phyloP scores from a whole-genome alignment of 306 rosid genomes.

The Elaeagnus macrophylla region DNA sequence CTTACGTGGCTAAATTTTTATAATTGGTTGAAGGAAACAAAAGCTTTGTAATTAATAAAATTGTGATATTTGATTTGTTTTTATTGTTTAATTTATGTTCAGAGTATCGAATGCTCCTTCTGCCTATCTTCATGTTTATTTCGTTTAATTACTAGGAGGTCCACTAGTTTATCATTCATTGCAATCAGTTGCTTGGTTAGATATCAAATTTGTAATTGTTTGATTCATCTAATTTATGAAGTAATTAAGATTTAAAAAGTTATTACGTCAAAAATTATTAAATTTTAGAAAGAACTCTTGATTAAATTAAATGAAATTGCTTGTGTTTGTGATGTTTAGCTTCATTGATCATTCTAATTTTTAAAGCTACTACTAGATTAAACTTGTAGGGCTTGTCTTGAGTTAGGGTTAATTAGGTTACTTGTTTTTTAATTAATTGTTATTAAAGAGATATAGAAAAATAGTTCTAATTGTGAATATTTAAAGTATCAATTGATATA shows the following conservation, averaged over 20 bases:
- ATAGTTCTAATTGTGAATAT: neutral
- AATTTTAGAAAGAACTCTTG: neutral
- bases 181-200: neutral
- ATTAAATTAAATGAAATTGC: neutral
- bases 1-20: neutral
- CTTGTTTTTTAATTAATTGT: neutral
- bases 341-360: neutral
- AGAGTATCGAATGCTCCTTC: neutral
- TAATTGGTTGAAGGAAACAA: constrained; percentile 3
- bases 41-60: constrained; percentile 8
- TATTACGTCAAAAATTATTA: neutral
- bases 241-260: constrained; percentile 1
- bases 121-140: neutral
- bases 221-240: neutral
- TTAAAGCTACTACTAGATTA: constrained; percentile 3
- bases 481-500: neutral
- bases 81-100: constrained; percentile 3
- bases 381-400: neutral
- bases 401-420: neutral
- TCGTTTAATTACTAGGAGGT: neutral
- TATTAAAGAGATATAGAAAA: too few species aligned
- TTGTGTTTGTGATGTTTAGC: neutral
- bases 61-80: too few species aligned
- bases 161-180: constrained; percentile 2
- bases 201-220: constrained; percentile 1